Percentiles rank a stretch among this genome's conserved stretches.
These are phyloP conservation scores for Debaryomycetaceae sp. DNA, from an alignment of 1,139 yeast species.

Conservation along the genomic window DNA sequence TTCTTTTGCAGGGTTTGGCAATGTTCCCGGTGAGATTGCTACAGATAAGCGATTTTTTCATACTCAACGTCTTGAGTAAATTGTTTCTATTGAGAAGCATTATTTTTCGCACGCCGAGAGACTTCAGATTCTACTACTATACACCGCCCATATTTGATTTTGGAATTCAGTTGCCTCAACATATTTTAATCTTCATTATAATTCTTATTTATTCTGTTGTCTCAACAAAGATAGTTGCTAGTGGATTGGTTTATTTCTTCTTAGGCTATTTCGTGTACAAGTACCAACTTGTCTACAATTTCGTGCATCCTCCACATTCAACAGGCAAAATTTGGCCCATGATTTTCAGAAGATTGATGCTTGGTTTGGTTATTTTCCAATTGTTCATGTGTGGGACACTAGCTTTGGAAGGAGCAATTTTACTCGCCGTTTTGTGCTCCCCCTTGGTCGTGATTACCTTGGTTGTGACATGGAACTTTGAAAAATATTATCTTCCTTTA, in stretches of 20 bases:
- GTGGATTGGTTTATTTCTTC: constrained; percentile 59
- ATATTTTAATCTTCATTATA: constrained; percentile 57
- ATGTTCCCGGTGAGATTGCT: constrained; percentile 70
- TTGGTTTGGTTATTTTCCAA: constrained; percentile 60
- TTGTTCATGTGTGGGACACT: constrained; percentile 67
- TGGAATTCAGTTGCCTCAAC: constrained; percentile 65
- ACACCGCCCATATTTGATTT: constrained; percentile 67
- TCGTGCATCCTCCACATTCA: constrained; percentile 70
- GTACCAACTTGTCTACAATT: constrained; percentile 61
- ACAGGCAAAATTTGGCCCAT: constrained; percentile 74
- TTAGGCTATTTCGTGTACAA: constrained; percentile 64
- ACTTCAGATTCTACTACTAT: constrained; percentile 57
- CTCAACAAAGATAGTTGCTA: constrained; percentile 60
- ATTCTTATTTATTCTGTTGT: constrained; percentile 64
- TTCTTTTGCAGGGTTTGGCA: constrained; percentile 72
- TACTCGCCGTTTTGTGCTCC: constrained; percentile 47
- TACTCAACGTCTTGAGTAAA: constrained; percentile 57
- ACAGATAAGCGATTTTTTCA: constrained; percentile 49
- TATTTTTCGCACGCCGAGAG: constrained; percentile 54
- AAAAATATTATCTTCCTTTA: constrained; percentile 57
- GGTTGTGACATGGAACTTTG: constrained; percentile 52
- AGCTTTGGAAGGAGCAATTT: constrained; percentile 59
- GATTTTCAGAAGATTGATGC: constrained; percentile 57
- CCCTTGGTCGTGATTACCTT: constrained; percentile 53
- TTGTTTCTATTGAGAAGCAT: constrained; percentile 46